Percentiles rank a stretch among this genome's conserved stretches.
Evolutionary conservation across 2,329 filamentous ascomycete species (phyloP).

Genomic region (Lizonia empirigonia): DNA sequence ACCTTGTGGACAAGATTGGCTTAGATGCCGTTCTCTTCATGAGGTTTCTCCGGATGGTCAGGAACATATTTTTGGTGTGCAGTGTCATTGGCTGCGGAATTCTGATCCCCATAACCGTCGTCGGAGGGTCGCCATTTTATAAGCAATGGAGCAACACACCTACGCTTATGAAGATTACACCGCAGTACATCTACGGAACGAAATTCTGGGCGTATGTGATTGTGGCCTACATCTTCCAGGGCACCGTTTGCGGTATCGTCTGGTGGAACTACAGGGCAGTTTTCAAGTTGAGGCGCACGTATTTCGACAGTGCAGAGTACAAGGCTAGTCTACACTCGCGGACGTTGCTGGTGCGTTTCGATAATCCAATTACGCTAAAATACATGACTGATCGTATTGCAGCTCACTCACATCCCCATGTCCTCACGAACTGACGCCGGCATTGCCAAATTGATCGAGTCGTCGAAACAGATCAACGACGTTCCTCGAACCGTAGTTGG

Average conservation of each 20-base stretch:
- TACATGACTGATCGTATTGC: constrained; percentile 5
- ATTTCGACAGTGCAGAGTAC: constrained; percentile 86
- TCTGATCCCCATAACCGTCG: constrained; percentile 78
- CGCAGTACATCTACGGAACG: constrained; percentile 57
- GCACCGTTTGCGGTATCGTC: constrained; percentile 76
- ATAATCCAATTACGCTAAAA: not conserved
- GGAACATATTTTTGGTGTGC: constrained; percentile 83
- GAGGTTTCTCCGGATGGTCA: constrained; percentile 84
- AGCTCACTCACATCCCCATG: constrained; percentile 83
- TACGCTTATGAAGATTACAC: constrained; percentile 60
- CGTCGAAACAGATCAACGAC: constrained; percentile 74
- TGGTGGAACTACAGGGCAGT: constrained; percentile 89
- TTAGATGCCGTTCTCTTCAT: constrained; percentile 91
- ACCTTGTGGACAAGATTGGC: constrained; percentile 80
- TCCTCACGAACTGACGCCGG: constrained; percentile 80
- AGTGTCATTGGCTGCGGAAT: constrained; percentile 74
- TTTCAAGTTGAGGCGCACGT: constrained; percentile 70
- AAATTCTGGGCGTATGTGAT: constrained; percentile 65
- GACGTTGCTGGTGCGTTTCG: constrained; percentile 57
- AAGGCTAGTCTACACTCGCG: constrained; percentile 81
- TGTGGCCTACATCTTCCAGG: constrained; percentile 68
- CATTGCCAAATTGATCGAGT: constrained; percentile 81
- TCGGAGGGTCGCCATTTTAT: constrained; percentile 44
- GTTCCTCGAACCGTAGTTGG: constrained; percentile 81
- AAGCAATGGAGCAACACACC: constrained; percentile 37